A percentile compares a stretch with the other conserved stretches of the same genome.
These are phyloP conservation scores for Acanthochlamys bracteata DNA, from an alignment of 106 monocot genomes.

Conservation along the genomic window DNA sequence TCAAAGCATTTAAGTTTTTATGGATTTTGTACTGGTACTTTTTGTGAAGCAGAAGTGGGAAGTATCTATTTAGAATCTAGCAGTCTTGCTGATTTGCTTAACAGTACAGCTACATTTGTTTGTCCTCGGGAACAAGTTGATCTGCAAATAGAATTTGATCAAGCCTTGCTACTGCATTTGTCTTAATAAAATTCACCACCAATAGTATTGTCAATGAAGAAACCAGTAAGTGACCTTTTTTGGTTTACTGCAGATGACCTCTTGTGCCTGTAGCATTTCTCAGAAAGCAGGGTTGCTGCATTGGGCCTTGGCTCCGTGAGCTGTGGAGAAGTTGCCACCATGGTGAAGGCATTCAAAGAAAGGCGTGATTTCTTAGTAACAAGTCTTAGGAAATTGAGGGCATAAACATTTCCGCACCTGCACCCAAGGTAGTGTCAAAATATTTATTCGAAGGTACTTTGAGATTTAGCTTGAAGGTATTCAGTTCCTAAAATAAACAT, in stretches of 20 bases:
- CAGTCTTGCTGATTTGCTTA: too few relatives aligned
- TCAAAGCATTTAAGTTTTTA: too few relatives aligned
- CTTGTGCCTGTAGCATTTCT: constrained; percentile 81
- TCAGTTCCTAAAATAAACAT: background rate
- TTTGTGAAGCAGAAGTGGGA: too few relatives aligned
- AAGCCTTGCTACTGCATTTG: too few relatives aligned
- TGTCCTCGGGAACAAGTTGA: too few relatives aligned
- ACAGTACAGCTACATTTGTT: too few relatives aligned
- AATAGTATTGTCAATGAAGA: too few relatives aligned
- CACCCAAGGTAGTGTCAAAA: constrained; percentile 67
- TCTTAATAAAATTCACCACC: too few relatives aligned
- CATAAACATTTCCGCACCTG: background rate
- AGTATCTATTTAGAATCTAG: too few relatives aligned
- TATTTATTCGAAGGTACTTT: constrained; percentile 59
- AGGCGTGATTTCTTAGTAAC: constrained; percentile 67
- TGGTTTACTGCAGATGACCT: constrained; percentile 40
- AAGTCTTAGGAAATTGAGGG: constrained; percentile 38
- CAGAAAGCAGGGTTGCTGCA: constrained; percentile 87
- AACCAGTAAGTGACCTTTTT: background rate
- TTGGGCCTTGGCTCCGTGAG: constrained; percentile 69
- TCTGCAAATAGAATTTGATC: too few relatives aligned
- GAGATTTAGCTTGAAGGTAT: background rate
- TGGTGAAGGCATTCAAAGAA: constrained; percentile 80
- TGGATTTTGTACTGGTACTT: too few relatives aligned
- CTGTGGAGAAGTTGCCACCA: constrained; percentile 57